These are phyloP conservation scores for Trichoderma afroharzianum DNA, from an alignment of 2,329 filamentous ascomycete species.

Conservation along the genomic window DNA sequence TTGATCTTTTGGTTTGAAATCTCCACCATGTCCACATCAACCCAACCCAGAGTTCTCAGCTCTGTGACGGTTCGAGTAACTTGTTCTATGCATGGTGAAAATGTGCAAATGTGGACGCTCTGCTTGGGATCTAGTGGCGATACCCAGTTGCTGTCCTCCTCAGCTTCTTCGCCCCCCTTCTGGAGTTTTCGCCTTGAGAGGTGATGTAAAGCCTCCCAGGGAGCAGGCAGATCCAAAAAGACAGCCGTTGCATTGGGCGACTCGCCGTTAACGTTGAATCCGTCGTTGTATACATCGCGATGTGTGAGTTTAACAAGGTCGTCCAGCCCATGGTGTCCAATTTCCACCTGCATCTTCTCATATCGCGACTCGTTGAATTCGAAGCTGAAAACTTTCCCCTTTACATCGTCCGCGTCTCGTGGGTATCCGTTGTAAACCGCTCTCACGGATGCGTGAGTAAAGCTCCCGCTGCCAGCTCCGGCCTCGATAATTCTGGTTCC, in stretches of 20 bases:
- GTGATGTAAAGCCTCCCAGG: slow-evolving; percentile 75
- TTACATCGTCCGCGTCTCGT: slow-evolving; percentile 38
- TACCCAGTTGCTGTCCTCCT: slow-evolving; percentile 39
- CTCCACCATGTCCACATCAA: slow-evolving; percentile 91
- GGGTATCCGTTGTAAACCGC: slow-evolving; percentile 73
- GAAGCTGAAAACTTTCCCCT: slow-evolving; percentile 75
- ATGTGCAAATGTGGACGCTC: slow-evolving; percentile 80
- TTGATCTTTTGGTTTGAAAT: slow-evolving; percentile 76
- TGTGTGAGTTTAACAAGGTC: slow-evolving; percentile 69
- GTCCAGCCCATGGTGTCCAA: slow-evolving; percentile 63
- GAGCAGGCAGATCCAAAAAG: slow-evolving; percentile 77
- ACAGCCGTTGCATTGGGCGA: slow-evolving; percentile 66
- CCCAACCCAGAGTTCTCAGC: slow-evolving; percentile 79
- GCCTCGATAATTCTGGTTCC: slow-evolving; percentile 75
- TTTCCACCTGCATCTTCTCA: slow-evolving; percentile 64
- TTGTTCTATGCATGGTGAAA: slow-evolving; percentile 96
- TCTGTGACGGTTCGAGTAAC: slow-evolving; percentile 80
- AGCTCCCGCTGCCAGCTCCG: slow-evolving; percentile 77
- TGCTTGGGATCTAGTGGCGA: slow-evolving; percentile 68
- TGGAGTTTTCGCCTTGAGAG: slow-evolving; percentile 52
- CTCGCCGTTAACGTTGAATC: slow-evolving; percentile 60
- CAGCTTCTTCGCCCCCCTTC: slow-evolving; percentile 24
- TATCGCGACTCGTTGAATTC: slow-evolving; percentile 75
- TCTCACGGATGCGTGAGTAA: slow-evolving; percentile 73
- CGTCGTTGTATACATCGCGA: slow-evolving; percentile 73